These are phyloP conservation scores for Aspergillus sp. DNA, from an alignment of 2,329 filamentous ascomycete species.

Conservation along the genomic window DNA sequence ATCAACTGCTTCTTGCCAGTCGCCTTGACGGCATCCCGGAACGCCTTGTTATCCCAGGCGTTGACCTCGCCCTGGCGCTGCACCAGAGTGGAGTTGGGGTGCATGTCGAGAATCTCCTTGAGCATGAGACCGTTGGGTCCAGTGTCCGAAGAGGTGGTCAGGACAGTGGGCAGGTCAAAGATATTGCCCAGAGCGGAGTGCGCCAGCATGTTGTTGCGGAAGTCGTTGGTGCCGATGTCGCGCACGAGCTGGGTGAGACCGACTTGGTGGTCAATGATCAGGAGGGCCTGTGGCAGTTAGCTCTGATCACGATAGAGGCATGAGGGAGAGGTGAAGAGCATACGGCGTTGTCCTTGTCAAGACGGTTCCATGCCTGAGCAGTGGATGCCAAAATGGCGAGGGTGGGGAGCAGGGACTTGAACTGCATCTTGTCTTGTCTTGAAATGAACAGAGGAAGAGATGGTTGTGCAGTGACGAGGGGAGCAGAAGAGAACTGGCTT, in stretches of 20 bases:
- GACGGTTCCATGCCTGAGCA: conserved; percentile 25
- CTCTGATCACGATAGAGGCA: too few species aligned
- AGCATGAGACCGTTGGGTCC: conserved; percentile 72
- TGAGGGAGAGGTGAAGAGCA: background rate
- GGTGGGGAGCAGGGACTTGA: conserved; percentile 26
- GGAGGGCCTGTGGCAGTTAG: conserved; percentile 20
- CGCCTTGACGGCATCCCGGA: conserved; percentile 64
- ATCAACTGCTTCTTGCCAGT: conserved; percentile 69
- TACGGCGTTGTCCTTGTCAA: conserved; percentile 28
- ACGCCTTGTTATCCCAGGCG: conserved; percentile 73
- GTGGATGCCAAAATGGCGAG: conserved; percentile 18
- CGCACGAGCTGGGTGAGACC: conserved; percentile 50
- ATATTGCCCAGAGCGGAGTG: conserved; percentile 65
- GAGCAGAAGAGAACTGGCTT: background rate
- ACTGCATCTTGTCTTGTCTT: conserved; percentile 4
- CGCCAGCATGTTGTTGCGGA: conserved; percentile 65
- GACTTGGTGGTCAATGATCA: conserved; percentile 36
- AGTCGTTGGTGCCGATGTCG: conserved; percentile 66
- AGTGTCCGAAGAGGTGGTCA: conserved; percentile 68
- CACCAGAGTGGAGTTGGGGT: conserved; percentile 66
- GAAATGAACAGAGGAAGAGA: background rate
- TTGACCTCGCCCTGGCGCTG: conserved; percentile 70
- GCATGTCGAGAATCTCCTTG: conserved; percentile 67
- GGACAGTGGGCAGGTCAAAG: conserved; percentile 67
- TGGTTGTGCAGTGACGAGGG: background rate